Conservation (phyloP, 495 filamentous ascomycete genomes). For the Hypoxylon rickii region DNA sequence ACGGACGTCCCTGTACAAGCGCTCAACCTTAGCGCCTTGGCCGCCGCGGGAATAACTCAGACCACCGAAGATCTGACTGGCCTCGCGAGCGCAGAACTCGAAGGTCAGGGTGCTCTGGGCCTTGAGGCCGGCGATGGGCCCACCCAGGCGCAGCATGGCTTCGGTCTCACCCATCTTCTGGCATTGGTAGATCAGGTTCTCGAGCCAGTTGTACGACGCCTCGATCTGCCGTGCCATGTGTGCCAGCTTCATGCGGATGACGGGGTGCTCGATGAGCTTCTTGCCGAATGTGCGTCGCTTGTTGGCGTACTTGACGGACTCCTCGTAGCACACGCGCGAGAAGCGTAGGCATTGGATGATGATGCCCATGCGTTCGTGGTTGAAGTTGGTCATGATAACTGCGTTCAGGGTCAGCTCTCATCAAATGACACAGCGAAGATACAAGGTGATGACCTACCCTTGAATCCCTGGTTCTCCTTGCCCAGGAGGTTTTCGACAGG, state of each 20-base stretch:
- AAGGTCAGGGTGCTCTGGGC: conserved; percentile 91
- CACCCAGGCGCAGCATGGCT: conserved; percentile 93
- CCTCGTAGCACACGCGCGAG: conserved; percentile 95
- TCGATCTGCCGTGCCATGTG: conserved; percentile 99
- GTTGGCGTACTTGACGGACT: conserved; percentile 93
- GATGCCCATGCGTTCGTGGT: conserved; percentile 98
- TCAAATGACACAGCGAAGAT: not conserved
- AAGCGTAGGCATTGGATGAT: conserved; percentile 97
- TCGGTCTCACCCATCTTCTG: conserved; percentile 89
- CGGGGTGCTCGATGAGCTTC: conserved; percentile 92
- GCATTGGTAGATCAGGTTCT: conserved; percentile 93
- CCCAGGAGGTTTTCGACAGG: conserved; percentile 97
- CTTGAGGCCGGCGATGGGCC: conserved; percentile 90
- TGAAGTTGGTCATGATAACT: conserved; percentile 99
- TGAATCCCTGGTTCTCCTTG: conserved; percentile 98
- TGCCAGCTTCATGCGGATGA: conserved; percentile 96
- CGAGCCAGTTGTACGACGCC: conserved; percentile 94
- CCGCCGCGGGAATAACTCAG: conserved; percentile 91
- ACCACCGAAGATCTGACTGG: conserved; percentile 96
- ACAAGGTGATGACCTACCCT: conserved; percentile 60
- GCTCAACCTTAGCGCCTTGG: conserved; percentile 94
- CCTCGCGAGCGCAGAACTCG: conserved; percentile 96
- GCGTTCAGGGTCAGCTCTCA: not conserved
- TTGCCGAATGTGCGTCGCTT: conserved; percentile 96
- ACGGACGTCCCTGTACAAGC: conserved; percentile 93